phyloP scores from a whole-genome alignment of 164 flowering plant species.

The Aristolochia californica region DNA sequence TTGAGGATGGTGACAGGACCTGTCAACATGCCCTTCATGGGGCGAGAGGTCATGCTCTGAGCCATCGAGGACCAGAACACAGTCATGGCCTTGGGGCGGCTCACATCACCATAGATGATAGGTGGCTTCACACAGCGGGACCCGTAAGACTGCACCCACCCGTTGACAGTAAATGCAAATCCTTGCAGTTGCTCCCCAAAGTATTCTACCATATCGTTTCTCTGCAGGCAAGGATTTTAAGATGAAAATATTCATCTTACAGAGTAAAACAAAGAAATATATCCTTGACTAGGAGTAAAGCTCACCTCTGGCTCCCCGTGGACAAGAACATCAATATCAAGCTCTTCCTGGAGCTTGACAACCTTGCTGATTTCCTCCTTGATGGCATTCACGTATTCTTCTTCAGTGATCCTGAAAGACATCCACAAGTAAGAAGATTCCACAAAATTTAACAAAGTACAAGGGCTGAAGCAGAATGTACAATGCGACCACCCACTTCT shows the following conservation, averaged over 20 bases:
- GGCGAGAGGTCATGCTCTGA: constrained; percentile 61
- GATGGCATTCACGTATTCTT: constrained; percentile 8
- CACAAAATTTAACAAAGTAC: too few species aligned
- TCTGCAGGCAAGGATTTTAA: constrained; percentile 15
- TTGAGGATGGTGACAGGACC: constrained; percentile 73
- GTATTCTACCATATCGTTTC: constrained; percentile 75
- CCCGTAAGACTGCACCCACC: constrained; percentile 79
- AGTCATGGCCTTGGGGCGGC: constrained; percentile 71
- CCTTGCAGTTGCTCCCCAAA: constrained; percentile 66
- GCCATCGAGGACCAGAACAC: constrained; percentile 67
- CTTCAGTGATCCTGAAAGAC: constrained; percentile 8
- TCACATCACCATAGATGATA: constrained; percentile 71
- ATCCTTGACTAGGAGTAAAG: not conserved
- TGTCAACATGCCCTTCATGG: constrained; percentile 82
- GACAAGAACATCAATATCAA: constrained; percentile 65
- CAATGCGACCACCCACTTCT: constrained; percentile 28
- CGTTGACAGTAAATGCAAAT: constrained; percentile 57
- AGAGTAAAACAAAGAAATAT: too few species aligned
- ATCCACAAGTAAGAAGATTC: too few species aligned
- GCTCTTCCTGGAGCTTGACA: constrained; percentile 53
- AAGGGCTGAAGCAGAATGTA: too few species aligned
- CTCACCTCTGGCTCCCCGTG: constrained; percentile 76
- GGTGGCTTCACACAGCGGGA: constrained; percentile 82
- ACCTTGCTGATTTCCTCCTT: constrained; percentile 12
- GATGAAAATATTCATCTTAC: too few species aligned